phyloP scores from a whole-genome alignment of 495 filamentous ascomycete genomes.

The Neurospora africana region DNA sequence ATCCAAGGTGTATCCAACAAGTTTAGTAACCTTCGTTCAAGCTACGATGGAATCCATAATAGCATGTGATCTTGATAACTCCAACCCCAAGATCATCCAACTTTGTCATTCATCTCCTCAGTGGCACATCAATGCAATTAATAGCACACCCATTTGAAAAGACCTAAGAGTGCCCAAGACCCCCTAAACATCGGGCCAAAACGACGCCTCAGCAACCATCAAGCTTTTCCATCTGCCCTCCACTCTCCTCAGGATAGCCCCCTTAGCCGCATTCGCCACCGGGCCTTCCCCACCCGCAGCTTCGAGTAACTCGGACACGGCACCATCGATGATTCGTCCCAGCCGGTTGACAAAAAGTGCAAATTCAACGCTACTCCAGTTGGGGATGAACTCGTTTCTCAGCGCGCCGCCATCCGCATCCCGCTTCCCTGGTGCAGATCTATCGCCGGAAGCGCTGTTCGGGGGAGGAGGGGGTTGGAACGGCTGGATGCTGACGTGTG shows the following conservation, averaged over 20 bases:
- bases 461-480: not conserved
- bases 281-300: conserved; percentile 5
- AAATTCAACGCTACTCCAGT: conserved; percentile 54
- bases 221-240: conserved; percentile 23
- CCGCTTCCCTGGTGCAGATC: not conserved
- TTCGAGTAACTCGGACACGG: conserved; percentile 13
- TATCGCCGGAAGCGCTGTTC: not conserved
- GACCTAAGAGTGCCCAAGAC: not conserved
- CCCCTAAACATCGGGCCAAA: conserved; percentile 23
- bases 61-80: not conserved
- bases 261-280: conserved; percentile 7
- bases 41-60: not conserved
- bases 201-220: conserved; percentile 23
- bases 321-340: conserved; percentile 21
- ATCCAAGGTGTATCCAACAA: not conserved
- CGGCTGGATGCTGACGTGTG: not conserved
- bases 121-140: not conserved
- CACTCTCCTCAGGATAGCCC: conserved; percentile 17
- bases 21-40: not conserved
- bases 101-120: not conserved
- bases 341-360: conserved; percentile 39
- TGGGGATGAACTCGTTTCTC: conserved; percentile 52
- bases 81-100: not conserved
- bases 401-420: conserved; percentile 54
- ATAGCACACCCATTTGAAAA: not conserved